Evolutionary conservation across 345 rosid genomes (phyloP).

Genomic region (Melaleuca quinquenervia): DNA sequence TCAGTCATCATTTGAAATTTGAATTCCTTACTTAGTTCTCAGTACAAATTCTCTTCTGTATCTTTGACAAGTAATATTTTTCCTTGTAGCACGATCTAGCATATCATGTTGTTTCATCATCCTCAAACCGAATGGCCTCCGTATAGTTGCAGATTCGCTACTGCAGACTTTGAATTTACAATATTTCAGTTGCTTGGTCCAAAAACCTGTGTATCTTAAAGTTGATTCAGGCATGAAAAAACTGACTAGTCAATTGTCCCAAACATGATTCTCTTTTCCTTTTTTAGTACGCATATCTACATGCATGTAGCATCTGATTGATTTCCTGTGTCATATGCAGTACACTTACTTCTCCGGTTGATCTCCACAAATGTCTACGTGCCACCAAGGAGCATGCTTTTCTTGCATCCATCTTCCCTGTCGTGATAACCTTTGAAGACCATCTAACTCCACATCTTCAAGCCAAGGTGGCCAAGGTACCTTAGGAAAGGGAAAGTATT

Average conservation of each 20-base stretch:
- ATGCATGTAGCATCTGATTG: neutral
- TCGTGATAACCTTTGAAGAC: slow-evolving; percentile 82
- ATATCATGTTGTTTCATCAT: neutral
- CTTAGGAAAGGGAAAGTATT: neutral
- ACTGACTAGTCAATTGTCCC: neutral
- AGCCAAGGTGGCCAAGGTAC: slow-evolving; percentile 52
- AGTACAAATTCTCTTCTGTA: neutral
- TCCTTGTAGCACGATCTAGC: neutral
- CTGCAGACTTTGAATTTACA: neutral
- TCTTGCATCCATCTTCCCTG: slow-evolving; percentile 53
- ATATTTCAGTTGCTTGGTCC: neutral
- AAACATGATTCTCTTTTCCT: neutral
- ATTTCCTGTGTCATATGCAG: slow-evolving; percentile 12
- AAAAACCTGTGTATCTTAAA: neutral
- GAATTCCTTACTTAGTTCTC: neutral
- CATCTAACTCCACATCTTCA: slow-evolving; percentile 60
- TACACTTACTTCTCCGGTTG: slow-evolving; percentile 54
- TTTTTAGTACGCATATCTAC: neutral
- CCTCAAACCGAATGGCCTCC: neutral
- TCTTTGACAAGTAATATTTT: neutral
- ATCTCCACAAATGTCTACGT: slow-evolving; percentile 41
- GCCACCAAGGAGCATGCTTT: slow-evolving; percentile 62
- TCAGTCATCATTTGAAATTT: neutral
- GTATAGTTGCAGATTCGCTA: neutral
- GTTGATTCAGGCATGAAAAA: neutral